Percentiles rank a stretch among this genome's conserved stretches.
phyloP scores from a whole-genome alignment of 306 rosid species.

The Fragaria iinumae region DNA sequence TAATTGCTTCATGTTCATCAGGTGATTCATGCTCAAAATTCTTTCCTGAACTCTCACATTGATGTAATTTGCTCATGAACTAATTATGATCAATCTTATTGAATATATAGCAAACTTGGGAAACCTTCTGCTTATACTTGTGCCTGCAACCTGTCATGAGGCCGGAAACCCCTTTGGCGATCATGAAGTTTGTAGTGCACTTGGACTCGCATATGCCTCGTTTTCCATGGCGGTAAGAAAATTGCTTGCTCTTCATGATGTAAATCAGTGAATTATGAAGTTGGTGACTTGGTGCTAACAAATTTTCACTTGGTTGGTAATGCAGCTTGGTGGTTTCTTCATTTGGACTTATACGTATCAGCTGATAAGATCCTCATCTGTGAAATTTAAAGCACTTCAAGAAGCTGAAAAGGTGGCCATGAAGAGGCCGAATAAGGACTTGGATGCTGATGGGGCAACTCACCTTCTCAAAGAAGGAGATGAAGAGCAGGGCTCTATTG shows the following conservation, averaged over 20 bases:
- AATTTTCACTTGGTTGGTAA: constrained; percentile 18
- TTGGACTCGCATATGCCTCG: constrained; percentile 78
- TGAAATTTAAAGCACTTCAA: constrained; percentile 46
- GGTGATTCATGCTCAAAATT: constrained; percentile 38
- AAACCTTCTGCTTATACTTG: constrained; percentile 64
- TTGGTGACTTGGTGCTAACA: no score
- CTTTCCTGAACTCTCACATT: neutral
- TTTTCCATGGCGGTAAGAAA: constrained; percentile 87
- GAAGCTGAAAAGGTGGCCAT: constrained; percentile 30
- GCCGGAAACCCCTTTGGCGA: constrained; percentile 77
- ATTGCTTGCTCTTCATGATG: constrained; percentile 4
- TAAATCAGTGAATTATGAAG: neutral
- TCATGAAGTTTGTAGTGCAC: constrained; percentile 34
- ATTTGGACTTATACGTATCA: constrained; percentile 81
- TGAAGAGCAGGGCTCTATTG: constrained; percentile 24
- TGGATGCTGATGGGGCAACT: constrained; percentile 40
- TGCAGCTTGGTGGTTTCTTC: constrained; percentile 78
- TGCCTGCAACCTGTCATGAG: constrained; percentile 82
- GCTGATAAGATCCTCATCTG: constrained; percentile 41
- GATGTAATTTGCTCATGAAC: neutral
- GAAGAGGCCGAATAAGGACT: constrained; percentile 40
- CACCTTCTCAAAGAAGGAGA: constrained; percentile 47
- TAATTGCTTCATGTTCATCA: constrained; percentile 72
- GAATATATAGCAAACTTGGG: constrained; percentile 85
- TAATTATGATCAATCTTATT: neutral